These are phyloP conservation scores for Cornus suecica DNA, from an alignment of 148 eudicot species.

Conservation along the genomic window DNA sequence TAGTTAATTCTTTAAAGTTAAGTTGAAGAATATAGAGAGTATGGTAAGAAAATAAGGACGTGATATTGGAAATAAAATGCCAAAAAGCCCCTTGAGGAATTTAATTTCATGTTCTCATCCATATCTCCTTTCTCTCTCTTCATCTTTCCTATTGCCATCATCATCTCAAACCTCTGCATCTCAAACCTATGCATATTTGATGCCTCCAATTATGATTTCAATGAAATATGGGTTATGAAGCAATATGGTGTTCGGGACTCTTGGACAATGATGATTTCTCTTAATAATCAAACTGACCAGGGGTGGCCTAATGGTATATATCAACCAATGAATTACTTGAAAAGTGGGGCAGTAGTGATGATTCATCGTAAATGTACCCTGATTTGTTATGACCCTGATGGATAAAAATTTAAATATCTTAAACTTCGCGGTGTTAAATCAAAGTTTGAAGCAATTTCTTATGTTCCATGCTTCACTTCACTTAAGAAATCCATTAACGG, in stretches of 20 bases:
- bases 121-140: too few relatives aligned
- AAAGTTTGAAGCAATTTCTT: neutral
- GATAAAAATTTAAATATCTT: neutral
- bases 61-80: too few relatives aligned
- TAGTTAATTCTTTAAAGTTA: too few relatives aligned
- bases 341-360: slow-evolving; percentile 13
- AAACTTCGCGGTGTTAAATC: neutral
- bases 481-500: slow-evolving; percentile 15
- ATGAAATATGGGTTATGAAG: slow-evolving; percentile 18
- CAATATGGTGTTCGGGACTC: slow-evolving; percentile 16
- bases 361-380: neutral
- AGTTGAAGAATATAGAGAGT: too few relatives aligned
- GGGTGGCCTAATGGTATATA: slow-evolving; percentile 9
- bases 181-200: slow-evolving; percentile 11
- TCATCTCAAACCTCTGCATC: too few relatives aligned
- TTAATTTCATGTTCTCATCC: too few relatives aligned
- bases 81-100: too few relatives aligned
- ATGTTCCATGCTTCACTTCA: slow-evolving; percentile 17
- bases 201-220: neutral
- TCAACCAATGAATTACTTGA: too few relatives aligned
- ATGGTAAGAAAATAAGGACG: too few relatives aligned
- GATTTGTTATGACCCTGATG: slow-evolving; percentile 8
- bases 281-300: neutral
- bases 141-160: too few relatives aligned
- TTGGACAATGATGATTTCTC: slow-evolving; percentile 14